Base-by-base conservation (phyloP, 257 asterid genomes). In the Solanum rostratum region DNA sequence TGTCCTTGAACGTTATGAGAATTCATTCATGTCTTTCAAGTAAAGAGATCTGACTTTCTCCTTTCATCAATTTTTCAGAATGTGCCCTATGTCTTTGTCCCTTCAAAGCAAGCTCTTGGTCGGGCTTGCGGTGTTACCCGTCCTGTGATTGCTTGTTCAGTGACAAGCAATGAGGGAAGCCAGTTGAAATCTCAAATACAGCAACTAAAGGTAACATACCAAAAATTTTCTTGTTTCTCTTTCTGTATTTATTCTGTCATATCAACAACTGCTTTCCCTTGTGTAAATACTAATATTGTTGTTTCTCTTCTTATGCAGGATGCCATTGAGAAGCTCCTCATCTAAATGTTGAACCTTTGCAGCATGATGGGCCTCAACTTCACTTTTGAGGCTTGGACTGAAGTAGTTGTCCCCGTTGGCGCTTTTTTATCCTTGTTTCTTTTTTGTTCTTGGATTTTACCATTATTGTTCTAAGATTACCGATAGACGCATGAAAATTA, bases 121-220 rank as follows among this genome's bases (percentile, higher is more conserved):
- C 90, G 98, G 13, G 98, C 98, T 33, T 95, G 98, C 88, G 98
- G 98, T 63, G 98, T 95, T 43, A 93, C 97, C 9, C 90, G 98
- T 50, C 98, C 98, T 0, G 98, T 95, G 24, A 95, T 95, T 80
- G 93, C 98, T 13, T 94, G 98, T 87, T 95, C 98, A 0, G 98
- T 94, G 73, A 95, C 98, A 2, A 90, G 94, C 92, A 95, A 95
- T 1, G 97, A 95, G 82, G 95, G 96, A 74, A 94, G 98, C 87
- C 98, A 95, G 85, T 88, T 94, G 98, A 95, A 90, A 90, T 85
- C 97, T 84, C 98, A 95, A 91, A 95, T 94, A 73, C 97, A 90
- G 89, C 93, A 92, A 83, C 83, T 95, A 83, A 94, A 94, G 97
- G 98, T 93, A 19, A 69, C 49, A 85, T 24, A 7, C 29, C 9